Evolutionary conservation across 2,329 filamentous ascomycete species (phyloP), one percentile per base, ranked within the genome.

Genomic region (Sporothrix euskadiensis): DNA sequence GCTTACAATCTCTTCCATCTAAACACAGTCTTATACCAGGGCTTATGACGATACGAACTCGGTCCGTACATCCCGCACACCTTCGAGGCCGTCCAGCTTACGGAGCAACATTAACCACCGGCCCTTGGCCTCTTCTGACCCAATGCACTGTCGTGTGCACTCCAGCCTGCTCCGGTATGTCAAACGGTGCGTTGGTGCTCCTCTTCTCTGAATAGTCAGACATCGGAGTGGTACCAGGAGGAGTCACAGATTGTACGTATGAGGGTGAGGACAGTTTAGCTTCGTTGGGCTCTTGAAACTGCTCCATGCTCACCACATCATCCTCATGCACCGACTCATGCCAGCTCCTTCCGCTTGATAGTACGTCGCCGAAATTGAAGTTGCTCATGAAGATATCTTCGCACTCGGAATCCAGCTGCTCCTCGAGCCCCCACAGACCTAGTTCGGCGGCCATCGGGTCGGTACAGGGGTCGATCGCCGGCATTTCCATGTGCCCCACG

Each of bases 51-150:
- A 26, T 16, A 80, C 76, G 74, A 78, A 79, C 73, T 80, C 78
- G 16, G 75, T 77, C 59, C 76, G 71, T 16, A 80, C 76, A 73
- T 79, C 78, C 80, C 80, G 81, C n/a, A 78, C 77, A 8, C 72
- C 76, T n/a, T 78, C 73, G 30, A 77, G 61, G 8, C 79, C 80
- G 3, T 77, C 73, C 19, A 79, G 73, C 73, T 80, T 80, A 63
- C 78, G 74, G 47, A 81, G 80, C 72, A 80, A 76, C 73, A 78
- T 79, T 16, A 80, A 77, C 77, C 78, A 80, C 71, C 75, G 80
- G 41, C 80, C 79, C 35, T 80, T 78, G 57, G 78, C 79, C 71
- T 77, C 78, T 54, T 80, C 78, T 4, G 76, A 75, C 19, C 78
- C 78, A 54, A 81, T 78, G n/a, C 5, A 80, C 77, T 4, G 78